Evolutionary conservation across 1,284 basidiomycete genomes (phyloP).

Genomic region (Lignosus rhinocerotis): DNA sequence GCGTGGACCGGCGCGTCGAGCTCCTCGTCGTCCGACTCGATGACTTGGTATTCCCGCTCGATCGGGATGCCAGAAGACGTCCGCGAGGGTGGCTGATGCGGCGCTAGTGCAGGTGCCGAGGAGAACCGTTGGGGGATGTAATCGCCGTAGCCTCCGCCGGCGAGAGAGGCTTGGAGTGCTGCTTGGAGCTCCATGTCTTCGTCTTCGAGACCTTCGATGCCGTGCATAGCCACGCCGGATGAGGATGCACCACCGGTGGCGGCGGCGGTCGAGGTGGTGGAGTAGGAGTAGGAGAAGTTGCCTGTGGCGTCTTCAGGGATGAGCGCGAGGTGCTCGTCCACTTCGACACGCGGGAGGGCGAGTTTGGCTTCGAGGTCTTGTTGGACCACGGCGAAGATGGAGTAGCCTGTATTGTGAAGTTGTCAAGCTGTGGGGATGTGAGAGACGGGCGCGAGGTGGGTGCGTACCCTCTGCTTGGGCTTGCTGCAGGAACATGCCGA

Average conservation of each 20-base stretch:
- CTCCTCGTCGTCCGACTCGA: constrained; percentile 22
- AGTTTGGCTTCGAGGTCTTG: constrained; percentile 46
- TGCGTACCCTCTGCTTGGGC: constrained; percentile 77
- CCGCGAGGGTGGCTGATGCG: not conserved
- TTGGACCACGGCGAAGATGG: constrained; percentile 79
- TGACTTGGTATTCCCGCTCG: constrained; percentile 10
- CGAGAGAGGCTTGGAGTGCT: constrained; percentile 78
- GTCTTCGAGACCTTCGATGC: constrained; percentile 59
- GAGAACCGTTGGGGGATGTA: constrained; percentile 7
- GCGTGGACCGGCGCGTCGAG: not conserved
- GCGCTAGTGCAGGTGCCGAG: not conserved
- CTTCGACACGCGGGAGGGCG: constrained; percentile 61
- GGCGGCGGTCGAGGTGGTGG: constrained; percentile 11
- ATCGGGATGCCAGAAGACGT: constrained; percentile 1
- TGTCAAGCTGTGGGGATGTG: not conserved
- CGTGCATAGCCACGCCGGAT: constrained; percentile 7
- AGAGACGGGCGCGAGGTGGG: not conserved
- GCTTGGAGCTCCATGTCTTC: constrained; percentile 88
- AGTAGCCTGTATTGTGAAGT: constrained; percentile 64
- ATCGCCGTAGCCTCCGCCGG: constrained; percentile 17
- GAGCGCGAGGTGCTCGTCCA: constrained; percentile 63
- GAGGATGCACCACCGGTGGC: constrained; percentile 7
- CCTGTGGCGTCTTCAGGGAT: constrained; percentile 52
- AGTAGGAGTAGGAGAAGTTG: constrained; percentile 6
- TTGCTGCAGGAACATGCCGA: constrained; percentile 85